phyloP scores from a whole-genome alignment of 345 rosid species.

The Combretum micranthum region DNA sequence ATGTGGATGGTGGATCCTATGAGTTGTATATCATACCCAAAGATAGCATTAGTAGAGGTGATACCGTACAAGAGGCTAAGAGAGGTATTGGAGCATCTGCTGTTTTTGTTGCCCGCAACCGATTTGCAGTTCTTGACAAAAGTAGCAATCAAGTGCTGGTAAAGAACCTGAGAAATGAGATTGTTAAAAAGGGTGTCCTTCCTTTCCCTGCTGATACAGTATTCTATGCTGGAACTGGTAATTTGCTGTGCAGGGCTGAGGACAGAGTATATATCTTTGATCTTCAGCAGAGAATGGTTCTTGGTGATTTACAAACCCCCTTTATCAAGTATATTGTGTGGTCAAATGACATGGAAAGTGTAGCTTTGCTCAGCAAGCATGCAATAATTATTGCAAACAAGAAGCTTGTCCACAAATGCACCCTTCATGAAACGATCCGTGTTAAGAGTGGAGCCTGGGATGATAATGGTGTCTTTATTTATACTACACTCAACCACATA shows the following conservation, averaged over 20 bases:
- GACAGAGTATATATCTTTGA: constrained; percentile 81
- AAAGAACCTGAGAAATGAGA: constrained; percentile 73
- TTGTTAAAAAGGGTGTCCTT: constrained; percentile 65
- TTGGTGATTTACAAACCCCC: constrained; percentile 82
- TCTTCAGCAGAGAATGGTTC: constrained; percentile 80
- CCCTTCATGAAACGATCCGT: constrained; percentile 88
- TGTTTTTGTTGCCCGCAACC: constrained; percentile 71
- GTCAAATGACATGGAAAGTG: constrained; percentile 91
- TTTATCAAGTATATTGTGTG: constrained; percentile 74
- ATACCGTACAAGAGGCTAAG: constrained; percentile 71
- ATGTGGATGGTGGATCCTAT: constrained; percentile 87
- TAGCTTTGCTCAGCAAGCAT: constrained; percentile 94
- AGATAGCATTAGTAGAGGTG: constrained; percentile 68
- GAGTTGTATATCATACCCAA: constrained; percentile 81
- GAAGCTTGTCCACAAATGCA: constrained; percentile 75
- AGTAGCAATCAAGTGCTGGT: constrained; percentile 77
- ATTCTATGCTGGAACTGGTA: constrained; percentile 91
- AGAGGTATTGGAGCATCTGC: constrained; percentile 83
- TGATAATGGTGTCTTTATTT: constrained; percentile 86
- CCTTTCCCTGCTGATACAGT: constrained; percentile 76
- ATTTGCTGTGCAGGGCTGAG: constrained; percentile 77
- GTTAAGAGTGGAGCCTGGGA: constrained; percentile 98
- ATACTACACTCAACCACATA: constrained; percentile 80
- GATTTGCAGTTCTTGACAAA: constrained; percentile 91
- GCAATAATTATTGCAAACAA: constrained; percentile 77